Conservation (phyloP, 768 basidiomycete genomes). For the Lentinus tigrinus region DNA sequence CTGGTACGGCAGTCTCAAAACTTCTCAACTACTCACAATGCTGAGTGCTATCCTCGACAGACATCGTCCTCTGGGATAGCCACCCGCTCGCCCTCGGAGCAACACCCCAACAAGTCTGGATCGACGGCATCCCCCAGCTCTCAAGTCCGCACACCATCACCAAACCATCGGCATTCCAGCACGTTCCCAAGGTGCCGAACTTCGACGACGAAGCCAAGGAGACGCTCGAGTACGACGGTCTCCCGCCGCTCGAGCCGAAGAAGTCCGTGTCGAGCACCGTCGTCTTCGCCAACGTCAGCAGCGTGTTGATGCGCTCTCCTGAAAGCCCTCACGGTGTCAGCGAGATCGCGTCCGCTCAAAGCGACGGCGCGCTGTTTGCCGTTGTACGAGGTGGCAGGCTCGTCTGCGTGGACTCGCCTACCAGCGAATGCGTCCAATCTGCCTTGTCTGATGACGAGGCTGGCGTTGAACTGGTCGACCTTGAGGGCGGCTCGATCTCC, state of each 20-base stretch:
- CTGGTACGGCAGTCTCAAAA: neutral
- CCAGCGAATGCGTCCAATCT: constrained; percentile 12
- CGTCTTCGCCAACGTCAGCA: constrained; percentile 65
- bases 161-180: constrained; percentile 59
- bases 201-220: constrained; percentile 57
- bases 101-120: constrained; percentile 78
- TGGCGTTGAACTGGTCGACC: constrained; percentile 40
- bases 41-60: constrained; percentile 31
- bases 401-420: constrained; percentile 45
- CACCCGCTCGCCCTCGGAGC: constrained; percentile 79
- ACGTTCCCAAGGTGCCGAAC: constrained; percentile 53
- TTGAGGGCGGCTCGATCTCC: constrained; percentile 64
- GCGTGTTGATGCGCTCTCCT: constrained; percentile 42
- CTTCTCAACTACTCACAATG: neutral
- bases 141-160: constrained; percentile 41
- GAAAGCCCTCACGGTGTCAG: constrained; percentile 33
- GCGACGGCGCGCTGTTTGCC: constrained; percentile 35
- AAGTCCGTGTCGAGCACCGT: constrained; percentile 35
- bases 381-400: constrained; percentile 57
- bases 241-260: constrained; percentile 58
- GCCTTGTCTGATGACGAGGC: constrained; percentile 2
- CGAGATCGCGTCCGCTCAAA: constrained; percentile 15
- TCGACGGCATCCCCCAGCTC: constrained; percentile 80
- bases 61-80: constrained; percentile 74
- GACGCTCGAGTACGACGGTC: constrained; percentile 58